A percentile compares a stretch with the other conserved stretches of the same genome.
Conservation (phyloP, 2,329 filamentous ascomycete genomes). For the Monilinia fructicola region DNA sequence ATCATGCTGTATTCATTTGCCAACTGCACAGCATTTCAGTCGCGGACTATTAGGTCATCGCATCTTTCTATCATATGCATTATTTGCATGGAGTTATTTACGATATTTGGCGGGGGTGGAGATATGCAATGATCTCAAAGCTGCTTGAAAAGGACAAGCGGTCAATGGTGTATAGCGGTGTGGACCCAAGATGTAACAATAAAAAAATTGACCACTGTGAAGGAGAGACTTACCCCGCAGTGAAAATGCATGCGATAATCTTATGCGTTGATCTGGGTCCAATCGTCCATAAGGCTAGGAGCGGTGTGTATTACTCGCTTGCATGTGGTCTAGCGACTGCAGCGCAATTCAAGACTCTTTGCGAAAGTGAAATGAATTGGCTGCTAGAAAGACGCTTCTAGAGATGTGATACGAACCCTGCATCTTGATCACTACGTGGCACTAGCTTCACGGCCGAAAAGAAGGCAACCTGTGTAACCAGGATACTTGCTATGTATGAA, state of each 20-base stretch:
- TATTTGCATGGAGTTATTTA: not conserved
- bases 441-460: not conserved
- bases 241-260: conserved; percentile 7
- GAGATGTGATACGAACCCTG: not conserved
- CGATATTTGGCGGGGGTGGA: conserved; percentile 11
- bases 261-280: conserved; percentile 13
- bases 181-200: conserved; percentile 16
- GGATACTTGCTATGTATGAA: not conserved
- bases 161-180: conserved; percentile 18
- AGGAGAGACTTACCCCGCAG: not conserved
- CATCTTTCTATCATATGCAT: conserved; percentile 11
- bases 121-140: not conserved
- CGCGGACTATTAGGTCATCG: not conserved
- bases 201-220: not conserved
- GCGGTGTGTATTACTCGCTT: conserved; percentile 15
- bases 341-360: not conserved
- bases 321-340: conserved; percentile 6
- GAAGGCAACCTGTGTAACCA: not conserved
- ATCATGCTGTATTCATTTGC: not conserved
- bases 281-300: conserved; percentile 7
- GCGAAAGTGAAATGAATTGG: not conserved
- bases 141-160: conserved; percentile 3
- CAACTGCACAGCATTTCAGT: conserved; percentile 1
- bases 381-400: not conserved
- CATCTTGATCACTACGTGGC: not conserved